A percentile compares a stretch with the other conserved stretches of the same genome.
These are phyloP conservation scores for Nitzschia palea DNA, from an alignment of 108 stramenopile genomes.

Conservation along the genomic window DNA sequence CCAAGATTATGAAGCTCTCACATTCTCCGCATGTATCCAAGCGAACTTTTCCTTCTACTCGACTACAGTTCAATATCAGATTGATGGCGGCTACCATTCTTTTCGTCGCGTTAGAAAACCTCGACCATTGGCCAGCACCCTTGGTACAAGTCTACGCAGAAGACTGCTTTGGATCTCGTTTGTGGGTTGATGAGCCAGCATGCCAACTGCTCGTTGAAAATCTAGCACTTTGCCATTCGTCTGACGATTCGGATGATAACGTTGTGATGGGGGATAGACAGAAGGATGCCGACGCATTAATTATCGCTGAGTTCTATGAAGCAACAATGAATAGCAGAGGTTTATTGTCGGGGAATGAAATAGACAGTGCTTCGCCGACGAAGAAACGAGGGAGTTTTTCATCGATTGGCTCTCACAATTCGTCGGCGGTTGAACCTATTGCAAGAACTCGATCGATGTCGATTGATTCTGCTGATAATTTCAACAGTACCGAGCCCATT, in stretches of 20 bases:
- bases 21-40: constrained; percentile 31
- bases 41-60: constrained; percentile 1
- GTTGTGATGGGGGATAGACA: constrained; percentile 9
- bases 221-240: constrained; percentile 38
- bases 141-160: constrained; percentile 65
- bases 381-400: constrained; percentile 16
- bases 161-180: constrained; percentile 71
- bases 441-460: constrained; percentile 12
- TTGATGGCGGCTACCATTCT: constrained; percentile 62
- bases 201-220: constrained; percentile 65
- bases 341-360: not conserved
- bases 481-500: not conserved
- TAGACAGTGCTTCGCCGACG: not conserved
- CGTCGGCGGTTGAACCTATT: not conserved
- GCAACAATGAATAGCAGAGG: not conserved
- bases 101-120: constrained; percentile 47
- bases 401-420: constrained; percentile 15
- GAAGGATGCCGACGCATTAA: constrained; percentile 32
- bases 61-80: constrained; percentile 26
- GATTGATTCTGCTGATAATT: not conserved
- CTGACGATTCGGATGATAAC: constrained; percentile 5
- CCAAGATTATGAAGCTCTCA: constrained; percentile 19
- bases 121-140: constrained; percentile 75
- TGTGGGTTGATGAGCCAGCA: constrained; percentile 67
- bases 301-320: constrained; percentile 34